Evolutionary conservation across 441 rosid genomes (phyloP).

Genomic region (Jatropha podagrica): DNA sequence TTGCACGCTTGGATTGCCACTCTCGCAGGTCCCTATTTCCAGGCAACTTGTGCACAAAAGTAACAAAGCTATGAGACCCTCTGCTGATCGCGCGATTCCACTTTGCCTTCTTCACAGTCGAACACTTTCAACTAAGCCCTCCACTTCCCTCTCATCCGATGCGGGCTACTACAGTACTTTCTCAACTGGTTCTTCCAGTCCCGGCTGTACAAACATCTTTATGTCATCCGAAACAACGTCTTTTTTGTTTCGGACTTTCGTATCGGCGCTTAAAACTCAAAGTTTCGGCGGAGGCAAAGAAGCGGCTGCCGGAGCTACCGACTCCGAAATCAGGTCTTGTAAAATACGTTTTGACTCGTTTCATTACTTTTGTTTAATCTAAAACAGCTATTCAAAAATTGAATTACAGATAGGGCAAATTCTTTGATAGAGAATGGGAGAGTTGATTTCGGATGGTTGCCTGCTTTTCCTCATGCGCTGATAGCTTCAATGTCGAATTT

Average conservation of each 20-base stretch:
- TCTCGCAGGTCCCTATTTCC: not conserved
- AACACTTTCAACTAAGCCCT: not conserved
- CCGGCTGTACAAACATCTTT: constrained; percentile 9
- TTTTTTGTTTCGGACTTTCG: constrained; percentile 21
- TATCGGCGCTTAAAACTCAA: constrained; percentile 23
- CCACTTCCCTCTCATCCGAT: constrained; percentile 25
- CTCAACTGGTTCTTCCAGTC: constrained; percentile 35
- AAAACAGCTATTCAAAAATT: not conserved
- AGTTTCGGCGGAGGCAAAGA: constrained; percentile 28
- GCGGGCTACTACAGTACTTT: constrained; percentile 30
- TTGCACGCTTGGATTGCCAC: not conserved
- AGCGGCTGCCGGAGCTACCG: constrained; percentile 31
- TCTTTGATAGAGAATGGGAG: constrained; percentile 22
- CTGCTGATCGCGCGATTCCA: not conserved
- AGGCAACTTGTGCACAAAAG: not conserved
- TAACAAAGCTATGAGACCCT: not conserved
- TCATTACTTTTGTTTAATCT: not conserved
- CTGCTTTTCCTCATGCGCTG: constrained; percentile 65
- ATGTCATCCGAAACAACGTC: constrained; percentile 17
- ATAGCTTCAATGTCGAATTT: constrained; percentile 78
- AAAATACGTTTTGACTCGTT: not conserved
- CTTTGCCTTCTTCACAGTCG: not conserved
- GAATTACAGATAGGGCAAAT: constrained; percentile 36
- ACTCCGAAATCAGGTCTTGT: constrained; percentile 33
- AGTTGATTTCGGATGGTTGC: constrained; percentile 60